Conservation (phyloP, 768 basidiomycete genomes). For the Pleurotus salmoneostramineus region DNA sequence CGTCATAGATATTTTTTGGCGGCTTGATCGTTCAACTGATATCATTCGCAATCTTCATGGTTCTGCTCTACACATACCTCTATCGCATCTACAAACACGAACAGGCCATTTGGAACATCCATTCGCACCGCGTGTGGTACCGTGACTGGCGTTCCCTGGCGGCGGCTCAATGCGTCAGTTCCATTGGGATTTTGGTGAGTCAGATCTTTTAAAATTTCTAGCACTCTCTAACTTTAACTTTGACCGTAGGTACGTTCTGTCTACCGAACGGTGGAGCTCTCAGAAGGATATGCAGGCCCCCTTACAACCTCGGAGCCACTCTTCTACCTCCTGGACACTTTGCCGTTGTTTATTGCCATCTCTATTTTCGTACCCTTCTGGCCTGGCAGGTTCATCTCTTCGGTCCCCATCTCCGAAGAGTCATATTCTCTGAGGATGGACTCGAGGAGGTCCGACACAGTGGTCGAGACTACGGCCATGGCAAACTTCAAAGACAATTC, state of each 20-base stretch:
- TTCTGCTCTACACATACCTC: slow-evolving; percentile 33
- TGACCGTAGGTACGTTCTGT: slow-evolving; percentile 42
- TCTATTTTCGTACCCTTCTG: slow-evolving; percentile 43
- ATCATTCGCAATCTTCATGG: slow-evolving; percentile 38
- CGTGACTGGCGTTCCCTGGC: slow-evolving; percentile 48
- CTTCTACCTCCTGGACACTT: slow-evolving; percentile 56
- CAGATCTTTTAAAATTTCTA: not conserved
- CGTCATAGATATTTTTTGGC: slow-evolving; percentile 35
- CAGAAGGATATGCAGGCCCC: slow-evolving; percentile 44
- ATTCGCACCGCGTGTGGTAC: slow-evolving; percentile 28
- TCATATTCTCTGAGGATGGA: not conserved
- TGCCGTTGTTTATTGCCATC: slow-evolving; percentile 51
- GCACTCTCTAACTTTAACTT: not conserved
- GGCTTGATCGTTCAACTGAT: slow-evolving; percentile 42
- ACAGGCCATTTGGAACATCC: slow-evolving; percentile 25
- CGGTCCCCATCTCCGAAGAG: not conserved
- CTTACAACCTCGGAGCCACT: slow-evolving; percentile 46
- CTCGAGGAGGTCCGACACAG: too few species aligned
- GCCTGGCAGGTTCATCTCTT: slow-evolving; percentile 43
- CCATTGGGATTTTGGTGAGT: slow-evolving; percentile 48
- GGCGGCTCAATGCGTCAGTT: slow-evolving; percentile 36
- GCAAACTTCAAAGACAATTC: too few species aligned
- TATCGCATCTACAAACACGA: slow-evolving; percentile 32
- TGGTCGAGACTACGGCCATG: too few species aligned
- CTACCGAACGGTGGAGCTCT: slow-evolving; percentile 44